These are phyloP conservation scores for Trichosporon sp. DNA, from an alignment of 1,284 basidiomycete species.

Conservation along the genomic window DNA sequence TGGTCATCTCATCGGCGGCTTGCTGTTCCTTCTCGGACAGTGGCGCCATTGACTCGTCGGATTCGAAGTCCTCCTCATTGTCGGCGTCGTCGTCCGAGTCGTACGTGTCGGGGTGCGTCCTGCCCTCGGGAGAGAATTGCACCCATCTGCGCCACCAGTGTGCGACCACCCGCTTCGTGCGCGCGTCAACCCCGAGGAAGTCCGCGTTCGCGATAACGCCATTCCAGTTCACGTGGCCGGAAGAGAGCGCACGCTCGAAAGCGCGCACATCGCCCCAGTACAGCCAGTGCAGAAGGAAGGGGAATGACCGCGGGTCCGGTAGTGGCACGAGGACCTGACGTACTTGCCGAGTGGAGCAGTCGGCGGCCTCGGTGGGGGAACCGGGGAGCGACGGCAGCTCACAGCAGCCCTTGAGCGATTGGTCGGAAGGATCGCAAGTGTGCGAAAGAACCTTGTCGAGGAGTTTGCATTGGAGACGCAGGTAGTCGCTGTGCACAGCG, in stretches of 20 bases:
- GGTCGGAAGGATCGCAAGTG: constrained; percentile 22
- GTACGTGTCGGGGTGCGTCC: constrained; percentile 21
- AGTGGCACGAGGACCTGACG: constrained; percentile 47
- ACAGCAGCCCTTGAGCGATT: constrained; percentile 28
- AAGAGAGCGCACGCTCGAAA: constrained; percentile 47
- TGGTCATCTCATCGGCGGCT: constrained; percentile 26
- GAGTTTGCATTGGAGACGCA: constrained; percentile 52
- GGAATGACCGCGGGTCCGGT: constrained; percentile 54
- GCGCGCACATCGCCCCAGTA: constrained; percentile 53
- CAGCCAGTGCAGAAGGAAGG: constrained; percentile 53
- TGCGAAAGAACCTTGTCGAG: constrained; percentile 47
- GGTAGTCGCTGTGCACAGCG: constrained; percentile 53
- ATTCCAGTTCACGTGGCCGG: constrained; percentile 51
- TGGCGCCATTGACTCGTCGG: background rate
- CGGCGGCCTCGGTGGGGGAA: constrained; percentile 6
- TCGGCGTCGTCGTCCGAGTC: constrained; percentile 21
- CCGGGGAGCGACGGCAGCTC: constrained; percentile 26
- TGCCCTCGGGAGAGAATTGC: constrained; percentile 26
- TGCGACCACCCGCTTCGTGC: constrained; percentile 50
- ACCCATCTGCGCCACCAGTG: constrained; percentile 56
- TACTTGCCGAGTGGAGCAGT: background rate
- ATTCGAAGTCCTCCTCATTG: background rate
- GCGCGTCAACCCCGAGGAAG: constrained; percentile 52
- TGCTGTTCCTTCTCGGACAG: constrained; percentile 9
- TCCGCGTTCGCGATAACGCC: constrained; percentile 55